Conservation (phyloP, 495 filamentous ascomycete species). For the Daldinia concentrica region DNA sequence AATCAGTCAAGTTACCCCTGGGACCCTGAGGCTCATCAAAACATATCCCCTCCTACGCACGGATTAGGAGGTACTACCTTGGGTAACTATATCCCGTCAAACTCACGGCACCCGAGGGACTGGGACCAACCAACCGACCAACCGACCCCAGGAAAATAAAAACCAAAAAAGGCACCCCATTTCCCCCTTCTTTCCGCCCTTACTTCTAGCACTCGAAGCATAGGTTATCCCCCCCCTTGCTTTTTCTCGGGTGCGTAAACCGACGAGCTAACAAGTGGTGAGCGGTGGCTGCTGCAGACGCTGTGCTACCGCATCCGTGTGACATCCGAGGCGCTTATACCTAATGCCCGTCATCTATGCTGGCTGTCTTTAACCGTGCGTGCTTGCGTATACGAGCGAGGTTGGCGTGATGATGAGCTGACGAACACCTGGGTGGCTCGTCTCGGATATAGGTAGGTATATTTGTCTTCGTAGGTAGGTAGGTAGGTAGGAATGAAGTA, state of each 20-base stretch:
- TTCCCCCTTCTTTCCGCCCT: not conserved
- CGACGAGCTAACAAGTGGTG: not conserved
- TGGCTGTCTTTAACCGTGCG: not conserved
- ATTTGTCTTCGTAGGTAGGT: not conserved
- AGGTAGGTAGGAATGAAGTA: too few species aligned
- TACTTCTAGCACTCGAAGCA: not conserved
- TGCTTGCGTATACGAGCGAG: not conserved
- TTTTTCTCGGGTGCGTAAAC: not conserved
- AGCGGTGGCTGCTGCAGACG: not conserved
- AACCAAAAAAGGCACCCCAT: not conserved
- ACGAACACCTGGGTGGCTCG: not conserved
- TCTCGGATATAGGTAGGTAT: too few species aligned
- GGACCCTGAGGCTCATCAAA: not conserved
- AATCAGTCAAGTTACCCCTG: not conserved
- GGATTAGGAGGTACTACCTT: not conserved
- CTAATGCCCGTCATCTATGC: not conserved
- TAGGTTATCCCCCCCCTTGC: not conserved
- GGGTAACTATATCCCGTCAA: not conserved
- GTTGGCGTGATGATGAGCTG: not conserved
- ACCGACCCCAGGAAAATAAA: not conserved
- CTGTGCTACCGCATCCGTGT: not conserved
- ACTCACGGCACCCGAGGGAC: not conserved
- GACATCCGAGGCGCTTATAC: not conserved
- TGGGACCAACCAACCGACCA: not conserved
- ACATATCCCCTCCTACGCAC: not conserved